These are phyloP conservation scores for Smittium mucronatum DNA, from an alignment of 371 early-diverging fungal species.

Conservation along the genomic window DNA sequence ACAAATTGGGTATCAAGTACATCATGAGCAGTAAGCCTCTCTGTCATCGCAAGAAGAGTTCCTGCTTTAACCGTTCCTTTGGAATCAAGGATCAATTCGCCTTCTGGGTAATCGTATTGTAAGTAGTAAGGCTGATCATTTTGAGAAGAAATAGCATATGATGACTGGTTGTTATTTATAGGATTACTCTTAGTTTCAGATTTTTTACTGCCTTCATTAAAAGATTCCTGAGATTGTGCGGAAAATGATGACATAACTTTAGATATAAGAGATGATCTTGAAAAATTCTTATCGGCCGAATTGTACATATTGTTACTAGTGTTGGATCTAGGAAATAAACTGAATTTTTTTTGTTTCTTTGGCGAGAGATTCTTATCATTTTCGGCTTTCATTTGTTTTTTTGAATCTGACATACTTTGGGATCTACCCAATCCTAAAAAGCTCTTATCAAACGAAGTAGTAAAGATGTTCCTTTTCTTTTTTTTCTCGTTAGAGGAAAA, in stretches of 20 bases:
- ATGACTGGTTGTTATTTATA: not conserved
- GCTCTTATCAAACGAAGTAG: no score
- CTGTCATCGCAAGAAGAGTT: conserved; percentile 64
- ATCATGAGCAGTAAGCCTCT: conserved; percentile 79
- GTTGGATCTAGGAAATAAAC: no score
- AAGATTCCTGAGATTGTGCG: not conserved
- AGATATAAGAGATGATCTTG: not conserved
- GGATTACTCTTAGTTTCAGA: not conserved
- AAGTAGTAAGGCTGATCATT: conserved; percentile 51
- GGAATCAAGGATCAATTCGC: conserved; percentile 63
- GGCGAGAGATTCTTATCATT: no score
- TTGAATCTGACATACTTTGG: no score
- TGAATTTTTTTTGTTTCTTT: not conserved
- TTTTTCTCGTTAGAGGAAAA: no score
- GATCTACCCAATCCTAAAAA: no score
- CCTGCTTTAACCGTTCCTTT: conserved; percentile 86
- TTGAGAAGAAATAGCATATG: not conserved
- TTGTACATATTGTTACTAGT: not conserved
- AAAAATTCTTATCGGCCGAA: not conserved
- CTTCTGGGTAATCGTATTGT: conserved; percentile 48
- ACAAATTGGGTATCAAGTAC: conserved; percentile 63
- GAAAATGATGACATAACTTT: not conserved
- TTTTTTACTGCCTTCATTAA: not conserved
- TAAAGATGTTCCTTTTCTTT: no score
- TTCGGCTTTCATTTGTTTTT: no score